Percentiles rank a stretch among this genome's conserved stretches.
These are phyloP conservation scores for Fusarium metavorans DNA, from an alignment of 2,329 filamentous ascomycete species.

Conservation along the genomic window DNA sequence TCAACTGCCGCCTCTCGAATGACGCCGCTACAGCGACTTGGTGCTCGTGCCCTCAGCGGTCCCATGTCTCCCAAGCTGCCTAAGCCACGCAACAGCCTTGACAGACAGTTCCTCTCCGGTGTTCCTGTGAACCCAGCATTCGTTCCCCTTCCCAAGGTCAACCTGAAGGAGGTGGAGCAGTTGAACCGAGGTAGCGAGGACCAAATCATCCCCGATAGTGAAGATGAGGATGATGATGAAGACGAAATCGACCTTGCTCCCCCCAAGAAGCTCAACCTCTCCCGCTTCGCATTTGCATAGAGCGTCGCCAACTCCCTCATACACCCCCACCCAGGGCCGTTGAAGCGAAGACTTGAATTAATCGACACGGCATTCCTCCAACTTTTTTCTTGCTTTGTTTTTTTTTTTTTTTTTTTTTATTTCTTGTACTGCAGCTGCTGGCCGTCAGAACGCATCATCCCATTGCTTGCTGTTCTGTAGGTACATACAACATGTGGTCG, in stretches of 20 bases:
- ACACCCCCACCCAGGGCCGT: not conserved
- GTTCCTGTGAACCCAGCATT: constrained; percentile 65
- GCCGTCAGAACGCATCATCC: not conserved
- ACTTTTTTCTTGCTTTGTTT: constrained; percentile 13
- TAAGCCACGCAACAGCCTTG: constrained; percentile 43
- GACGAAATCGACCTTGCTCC: constrained; percentile 47
- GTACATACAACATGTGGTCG: constrained; percentile 15
- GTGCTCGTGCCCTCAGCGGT: constrained; percentile 55
- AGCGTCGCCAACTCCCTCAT: not conserved
- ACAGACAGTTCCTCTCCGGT: constrained; percentile 47
- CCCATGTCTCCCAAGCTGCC: constrained; percentile 46
- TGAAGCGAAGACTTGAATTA: constrained; percentile 2
- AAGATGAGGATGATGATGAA: constrained; percentile 57
- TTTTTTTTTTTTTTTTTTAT: not conserved
- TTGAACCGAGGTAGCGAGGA: constrained; percentile 70
- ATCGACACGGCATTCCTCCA: constrained; percentile 28
- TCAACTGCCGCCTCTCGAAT: constrained; percentile 58
- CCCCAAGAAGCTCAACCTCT: constrained; percentile 58
- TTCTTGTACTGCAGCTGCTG: constrained; percentile 11
- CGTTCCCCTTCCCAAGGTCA: constrained; percentile 66
- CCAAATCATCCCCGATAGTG: constrained; percentile 65
- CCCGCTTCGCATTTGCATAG: constrained; percentile 59
- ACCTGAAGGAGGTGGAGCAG: constrained; percentile 65
- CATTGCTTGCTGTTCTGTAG: constrained; percentile 13
- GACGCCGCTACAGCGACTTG: constrained; percentile 67